Evolutionary conservation across 2,329 filamentous ascomycete species (phyloP), one percentile per base, ranked within the genome.

Genomic region (Aspergillus amoenus): DNA sequence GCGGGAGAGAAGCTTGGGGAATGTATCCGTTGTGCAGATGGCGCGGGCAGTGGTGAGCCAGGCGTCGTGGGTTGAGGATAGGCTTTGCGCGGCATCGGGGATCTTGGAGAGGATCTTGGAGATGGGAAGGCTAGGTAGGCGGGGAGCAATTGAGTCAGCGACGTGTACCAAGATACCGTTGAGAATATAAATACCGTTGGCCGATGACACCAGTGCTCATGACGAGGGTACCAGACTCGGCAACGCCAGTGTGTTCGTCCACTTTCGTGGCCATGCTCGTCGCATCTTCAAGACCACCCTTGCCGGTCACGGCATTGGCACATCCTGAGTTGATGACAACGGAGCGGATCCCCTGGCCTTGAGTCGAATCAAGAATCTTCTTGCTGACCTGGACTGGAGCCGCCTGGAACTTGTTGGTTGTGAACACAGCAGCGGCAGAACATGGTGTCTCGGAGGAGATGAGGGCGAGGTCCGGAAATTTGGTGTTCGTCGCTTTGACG

Each of bases 181-280:
- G 32, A 12, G 32, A 11, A 11, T 60, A 44, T 27, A 21, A 76
- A 63, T 73, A 88, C 87, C 90, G 87, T 76, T 97, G 93, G 8
- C 94, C 94, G 71, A 99, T 99, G 44, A 99, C 94, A 54, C 94
- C 94, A 2, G 94, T 99, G 73, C 92, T 97, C 94, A 99, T 97
- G 60, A 97, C 93, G 47, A 99, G 81, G n/a, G 91, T 94, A 64
- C 81, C 82, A 39, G 82, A 78, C 46, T 80, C 78, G 43, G 76
- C 73, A 11, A 73, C 66, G n/a, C 75, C 75, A 61, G 85, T 85
- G 65, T 83, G 84, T 54, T 84, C 79, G 71, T 97, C 92, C 6
- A 93, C 90, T 61, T 85, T 86, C 60, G 79, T 78, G 15, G 89
- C 90, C 94, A 99, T 99, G 57, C 82, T 83, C 57, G 84, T 82